A percentile compares a stretch with the other conserved stretches of the same genome.
phyloP scores from a whole-genome alignment of 2,329 filamentous ascomycete genomes.

The Alternaria brassicae region DNA sequence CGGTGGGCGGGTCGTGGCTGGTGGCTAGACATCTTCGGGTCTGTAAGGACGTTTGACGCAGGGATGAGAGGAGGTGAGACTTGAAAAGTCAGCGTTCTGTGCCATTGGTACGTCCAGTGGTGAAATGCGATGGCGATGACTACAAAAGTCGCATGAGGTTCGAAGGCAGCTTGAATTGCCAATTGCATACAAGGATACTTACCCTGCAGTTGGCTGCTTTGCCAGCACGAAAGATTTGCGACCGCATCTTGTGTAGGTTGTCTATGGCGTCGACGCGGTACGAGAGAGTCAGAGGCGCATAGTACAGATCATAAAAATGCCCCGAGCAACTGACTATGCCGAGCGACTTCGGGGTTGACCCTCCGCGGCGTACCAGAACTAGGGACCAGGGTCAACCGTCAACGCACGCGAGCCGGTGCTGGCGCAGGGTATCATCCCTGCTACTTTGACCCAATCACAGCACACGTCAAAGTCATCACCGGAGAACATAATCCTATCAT shows the following conservation, averaged over 20 bases:
- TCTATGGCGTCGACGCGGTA: constrained; percentile 27
- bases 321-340: constrained; percentile 11
- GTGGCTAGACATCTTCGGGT: constrained; percentile 45
- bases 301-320: not conserved
- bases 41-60: constrained; percentile 20
- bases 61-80: constrained; percentile 34
- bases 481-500: not conserved
- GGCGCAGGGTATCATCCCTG: constrained; percentile 24
- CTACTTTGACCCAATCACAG: constrained; percentile 32
- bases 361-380: constrained; percentile 14
- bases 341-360: constrained; percentile 44
- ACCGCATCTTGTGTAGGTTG: constrained; percentile 44
- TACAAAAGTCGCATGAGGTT: not conserved
- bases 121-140: constrained; percentile 4
- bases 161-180: not conserved
- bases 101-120: not conserved
- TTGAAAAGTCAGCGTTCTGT: constrained; percentile 22
- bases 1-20: constrained; percentile 33
- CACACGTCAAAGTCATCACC: constrained; percentile 10
- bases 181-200: constrained; percentile 16
- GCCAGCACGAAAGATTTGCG: constrained; percentile 41
- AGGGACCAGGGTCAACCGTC: too few relatives aligned
- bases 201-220: constrained; percentile 45
- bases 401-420: constrained; percentile 16
- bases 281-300: constrained; percentile 22